These are phyloP conservation scores for Metschnikowia proteae DNA, from an alignment of 805 yeast species.

Conservation along the genomic window DNA sequence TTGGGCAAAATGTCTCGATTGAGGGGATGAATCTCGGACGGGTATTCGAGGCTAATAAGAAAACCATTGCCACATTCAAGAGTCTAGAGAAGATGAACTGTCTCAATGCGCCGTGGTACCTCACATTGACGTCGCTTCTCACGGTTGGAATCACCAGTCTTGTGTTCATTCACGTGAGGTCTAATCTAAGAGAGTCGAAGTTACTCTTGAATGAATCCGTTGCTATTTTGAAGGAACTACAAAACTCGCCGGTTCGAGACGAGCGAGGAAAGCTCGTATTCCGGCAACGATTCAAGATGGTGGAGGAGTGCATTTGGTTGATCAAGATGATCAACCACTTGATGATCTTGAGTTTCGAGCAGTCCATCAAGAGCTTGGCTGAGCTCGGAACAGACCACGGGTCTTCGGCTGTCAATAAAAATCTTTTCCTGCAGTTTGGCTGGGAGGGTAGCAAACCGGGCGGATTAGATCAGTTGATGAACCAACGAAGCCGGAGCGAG, in stretches of 20 bases:
- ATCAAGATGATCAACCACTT: constrained; percentile 53
- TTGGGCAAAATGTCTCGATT: constrained; percentile 31
- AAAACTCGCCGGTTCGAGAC: constrained; percentile 30
- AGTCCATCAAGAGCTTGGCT: constrained; percentile 34
- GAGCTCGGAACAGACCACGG: constrained; percentile 53
- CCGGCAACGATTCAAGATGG: constrained; percentile 45
- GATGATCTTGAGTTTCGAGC: constrained; percentile 42
- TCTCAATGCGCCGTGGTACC: constrained; percentile 50
- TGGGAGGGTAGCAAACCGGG: constrained; percentile 9
- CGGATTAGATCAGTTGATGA: constrained; percentile 9
- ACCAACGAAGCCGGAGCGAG: constrained; percentile 16
- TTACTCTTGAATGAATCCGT: constrained; percentile 24
- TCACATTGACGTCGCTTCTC: constrained; percentile 42
- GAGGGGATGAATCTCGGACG: constrained; percentile 30
- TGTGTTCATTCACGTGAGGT: constrained; percentile 43
- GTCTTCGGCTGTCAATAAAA: constrained; percentile 46
- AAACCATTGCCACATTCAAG: not conserved
- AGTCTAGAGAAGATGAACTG: constrained; percentile 23
- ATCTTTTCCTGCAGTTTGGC: constrained; percentile 48
- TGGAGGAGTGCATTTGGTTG: constrained; percentile 60
- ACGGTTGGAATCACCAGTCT: constrained; percentile 42
- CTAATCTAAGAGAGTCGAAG: constrained; percentile 22
- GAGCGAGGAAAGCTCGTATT: constrained; percentile 28
- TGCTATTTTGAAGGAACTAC: constrained; percentile 20
- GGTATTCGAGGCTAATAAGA: constrained; percentile 27